A percentile compares a stretch with the other conserved stretches of the same genome.
Evolutionary conservation across 768 basidiomycete genomes (phyloP).

Genomic region (Trametes punicea): DNA sequence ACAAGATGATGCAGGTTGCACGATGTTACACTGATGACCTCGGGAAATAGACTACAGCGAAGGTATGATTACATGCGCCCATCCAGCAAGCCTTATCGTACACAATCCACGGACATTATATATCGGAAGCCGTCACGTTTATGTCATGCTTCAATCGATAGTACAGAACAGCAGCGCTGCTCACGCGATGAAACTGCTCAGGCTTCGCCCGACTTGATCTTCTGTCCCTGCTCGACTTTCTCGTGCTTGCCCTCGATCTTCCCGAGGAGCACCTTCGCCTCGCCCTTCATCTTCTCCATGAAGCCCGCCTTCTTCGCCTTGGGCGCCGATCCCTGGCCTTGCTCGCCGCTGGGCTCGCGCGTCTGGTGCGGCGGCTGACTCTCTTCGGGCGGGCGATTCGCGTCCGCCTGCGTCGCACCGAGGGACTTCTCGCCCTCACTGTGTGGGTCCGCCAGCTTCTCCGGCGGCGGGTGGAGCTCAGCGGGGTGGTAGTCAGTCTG

Average conservation of each 20-base stretch:
- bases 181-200: too few relatives aligned
- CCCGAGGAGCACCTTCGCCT: slow-evolving; percentile 30
- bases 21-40: too few relatives aligned
- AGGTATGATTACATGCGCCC: too few relatives aligned
- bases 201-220: slow-evolving; percentile 25
- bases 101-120: too few relatives aligned
- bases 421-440: slow-evolving; percentile 11
- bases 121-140: too few relatives aligned
- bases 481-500: slow-evolving; percentile 30
- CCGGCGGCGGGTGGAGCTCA: slow-evolving; percentile 19
- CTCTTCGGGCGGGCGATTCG: slow-evolving; percentile 13
- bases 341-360: not conserved
- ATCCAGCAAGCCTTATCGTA: too few relatives aligned
- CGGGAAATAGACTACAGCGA: too few relatives aligned
- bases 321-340: slow-evolving; percentile 17
- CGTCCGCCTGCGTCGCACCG: slow-evolving; percentile 18
- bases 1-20: too few relatives aligned
- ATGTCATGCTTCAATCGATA: too few relatives aligned
- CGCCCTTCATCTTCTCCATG: slow-evolving; percentile 33
- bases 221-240: slow-evolving; percentile 29
- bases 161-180: too few relatives aligned
- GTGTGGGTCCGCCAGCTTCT: not conserved
- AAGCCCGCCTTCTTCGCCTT: slow-evolving; percentile 27
- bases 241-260: slow-evolving; percentile 29
- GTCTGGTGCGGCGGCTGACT: slow-evolving; percentile 1